Evolutionary conservation across 805 yeast species (phyloP).

Genomic region (Saturnispora kantuleensis): DNA sequence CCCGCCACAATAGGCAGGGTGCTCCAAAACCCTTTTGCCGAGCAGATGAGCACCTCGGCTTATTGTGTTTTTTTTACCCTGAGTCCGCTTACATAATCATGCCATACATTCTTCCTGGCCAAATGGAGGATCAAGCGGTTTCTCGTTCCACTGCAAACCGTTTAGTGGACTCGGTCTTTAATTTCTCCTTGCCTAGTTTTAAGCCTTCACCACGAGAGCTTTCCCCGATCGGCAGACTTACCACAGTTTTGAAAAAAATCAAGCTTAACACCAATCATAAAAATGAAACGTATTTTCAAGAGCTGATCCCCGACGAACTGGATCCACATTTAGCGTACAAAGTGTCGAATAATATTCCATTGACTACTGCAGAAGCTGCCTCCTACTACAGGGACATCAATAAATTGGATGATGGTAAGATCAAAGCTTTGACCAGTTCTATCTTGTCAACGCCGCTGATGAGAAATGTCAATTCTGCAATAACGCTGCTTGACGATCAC

Average conservation of each 20-base stretch:
- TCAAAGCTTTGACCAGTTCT: constrained; percentile 60
- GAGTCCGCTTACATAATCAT: no score
- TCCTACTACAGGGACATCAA: constrained; percentile 41
- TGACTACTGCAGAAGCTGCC: constrained; percentile 57
- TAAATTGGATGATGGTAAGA: constrained; percentile 55
- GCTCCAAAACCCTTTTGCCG: no score
- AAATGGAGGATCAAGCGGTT: no score
- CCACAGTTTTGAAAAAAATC: not conserved
- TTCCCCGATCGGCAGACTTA: constrained; percentile 4
- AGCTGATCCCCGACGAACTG: not conserved
- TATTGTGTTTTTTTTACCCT: no score
- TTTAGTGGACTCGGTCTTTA: constrained; percentile 28
- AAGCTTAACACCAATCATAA: not conserved
- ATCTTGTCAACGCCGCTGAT: constrained; percentile 26
- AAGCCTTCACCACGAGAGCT: constrained; percentile 1
- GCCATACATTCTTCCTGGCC: no score
- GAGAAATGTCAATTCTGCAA: not conserved
- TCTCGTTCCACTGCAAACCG: not conserved
- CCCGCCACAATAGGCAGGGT: no score
- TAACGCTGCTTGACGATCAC: not conserved
- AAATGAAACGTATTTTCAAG: not conserved
- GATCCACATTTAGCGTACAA: constrained; percentile 14
- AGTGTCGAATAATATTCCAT: constrained; percentile 44
- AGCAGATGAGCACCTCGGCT: no score
- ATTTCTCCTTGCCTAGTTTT: constrained; percentile 42